Conservation (phyloP, 176 grass and related monocot species). For the Tillandsia fasciculata region DNA sequence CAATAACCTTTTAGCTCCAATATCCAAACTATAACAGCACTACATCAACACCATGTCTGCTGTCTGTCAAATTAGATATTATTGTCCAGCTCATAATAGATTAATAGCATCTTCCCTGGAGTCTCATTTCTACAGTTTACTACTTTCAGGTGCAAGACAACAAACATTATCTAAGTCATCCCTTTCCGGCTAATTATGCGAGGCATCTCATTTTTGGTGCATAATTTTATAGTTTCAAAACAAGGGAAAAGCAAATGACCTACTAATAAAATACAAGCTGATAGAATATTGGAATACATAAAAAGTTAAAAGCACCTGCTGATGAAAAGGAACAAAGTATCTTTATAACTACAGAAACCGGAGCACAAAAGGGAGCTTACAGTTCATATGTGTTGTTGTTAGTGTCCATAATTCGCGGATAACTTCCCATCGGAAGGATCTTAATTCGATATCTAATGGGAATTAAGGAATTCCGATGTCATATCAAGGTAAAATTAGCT, state of each 20-base stretch:
- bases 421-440: constrained; percentile 96
- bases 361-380: constrained; percentile 35
- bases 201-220: too few species aligned
- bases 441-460: constrained; percentile 76
- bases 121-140: too few species aligned
- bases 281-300: too few species aligned
- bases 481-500: constrained; percentile 10
- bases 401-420: constrained; percentile 73
- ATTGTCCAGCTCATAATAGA: too few species aligned
- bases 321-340: neutral
- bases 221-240: too few species aligned
- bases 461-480: constrained; percentile 14
- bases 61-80: too few species aligned
- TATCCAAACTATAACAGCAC: neutral
- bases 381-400: constrained; percentile 87
- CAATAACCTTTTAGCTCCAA: neutral
- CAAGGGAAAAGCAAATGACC: too few species aligned
- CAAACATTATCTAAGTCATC: too few species aligned
- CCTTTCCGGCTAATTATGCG: too few species aligned
- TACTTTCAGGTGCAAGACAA: too few species aligned
- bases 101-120: too few species aligned
- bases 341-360: neutral
- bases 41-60: neutral
- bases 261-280: too few species aligned
- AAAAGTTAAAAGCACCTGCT: neutral